Evolutionary conservation across 2,329 filamentous ascomycete species (phyloP), one percentile per base, ranked within the genome.

Genomic region (Lasiodiplodia sp.): DNA sequence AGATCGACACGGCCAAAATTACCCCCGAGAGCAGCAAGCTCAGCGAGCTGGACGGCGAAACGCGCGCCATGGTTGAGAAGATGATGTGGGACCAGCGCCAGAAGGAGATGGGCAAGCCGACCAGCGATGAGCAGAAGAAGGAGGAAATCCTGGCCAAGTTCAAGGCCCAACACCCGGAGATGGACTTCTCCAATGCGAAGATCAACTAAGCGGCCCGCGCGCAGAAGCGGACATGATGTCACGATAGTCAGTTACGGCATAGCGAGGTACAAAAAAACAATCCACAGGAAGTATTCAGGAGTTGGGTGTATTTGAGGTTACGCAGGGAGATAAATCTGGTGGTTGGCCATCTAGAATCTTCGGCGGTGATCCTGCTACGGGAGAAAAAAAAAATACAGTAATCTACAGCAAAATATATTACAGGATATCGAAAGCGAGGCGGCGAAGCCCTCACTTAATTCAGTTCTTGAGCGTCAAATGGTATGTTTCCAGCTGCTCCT

Each of bases 1-100:
- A 91, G 82, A 97, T 99, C 81, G 96, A 99, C 82, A 93, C 96
- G 44, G 90, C 91, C 75, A 97, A 97, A 85, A 98, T 99, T 81
- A 88, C 90, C 78, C 96, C 96, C 25, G 96, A 98, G 82, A 94
- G 91, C 78, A 94, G 91, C 78, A 97, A 94, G 80, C 86, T 99
- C 76, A 90, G 92, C 68, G 96, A 99, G 80, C 85, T 99, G 73
- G 95, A 98, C 78, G 96, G 96, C 70, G 92, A 97, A 86, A 99
- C 96, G 66, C 88, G 96, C 72, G 88, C 90, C 69, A 98, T 99
- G 95, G 96, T 99, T 55, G 96, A 99, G 89, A 99, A 99, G 88
- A 99, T 99, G 96, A 99, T 99, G 96, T 99, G 88, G 76, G 96
- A 99, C 84, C 96, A 99, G 86, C 87, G 92, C 73, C 94, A 98